Base-by-base conservation (phyloP, 371 early-diverging fungal genomes). In the Globomyces sp. region DNA sequence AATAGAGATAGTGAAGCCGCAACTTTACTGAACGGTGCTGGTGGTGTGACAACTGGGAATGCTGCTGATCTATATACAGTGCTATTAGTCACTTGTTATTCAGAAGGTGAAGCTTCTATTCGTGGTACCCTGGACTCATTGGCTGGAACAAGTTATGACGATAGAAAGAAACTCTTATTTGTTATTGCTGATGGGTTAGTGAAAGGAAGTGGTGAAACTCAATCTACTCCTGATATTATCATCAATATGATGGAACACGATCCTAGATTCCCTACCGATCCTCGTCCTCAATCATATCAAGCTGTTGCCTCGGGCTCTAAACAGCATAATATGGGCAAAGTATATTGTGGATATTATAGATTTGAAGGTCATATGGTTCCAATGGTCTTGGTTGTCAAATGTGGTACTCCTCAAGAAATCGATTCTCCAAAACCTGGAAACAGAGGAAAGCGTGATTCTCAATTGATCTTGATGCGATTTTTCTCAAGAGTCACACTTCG, bases 381-480 rank as follows among this genome's bases (percentile, higher is more conserved):
- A 3, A 92, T 89, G 67, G 80, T 97, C 57, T 86, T 96, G 0
- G 89, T 99, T 24, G 91, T 90, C 68, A 98, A 99, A 75, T 90
- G 90, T 48, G 99, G 99, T 58, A 88, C 90, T 0, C 85, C 89
- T 1, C 85, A 85, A 2, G 95, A 96, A 66, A 72, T 75, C 34
- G 74, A 74, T 50, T 74, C 73, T 37, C 80, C 86, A 9, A 90
- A 91, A 69, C 91, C 94, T 4, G 95, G 95, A 43, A 98, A 99
- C 73, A 86, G 99, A 67, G 99, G 99, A 68, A 99, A 99, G 76
- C 89, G 99, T 63, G 99, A 99, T 80, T 95, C 95, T 13, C 99
- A 99, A 77, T 89, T 99, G 61, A 89, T 99, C 65, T 80, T 98
- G 52, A 99, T 99, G 99, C 85, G 89, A 59, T 99, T 95, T 80